These are phyloP conservation scores for Lipomyces spencermartinsiae DNA, from an alignment of 805 yeast species.

Conservation along the genomic window DNA sequence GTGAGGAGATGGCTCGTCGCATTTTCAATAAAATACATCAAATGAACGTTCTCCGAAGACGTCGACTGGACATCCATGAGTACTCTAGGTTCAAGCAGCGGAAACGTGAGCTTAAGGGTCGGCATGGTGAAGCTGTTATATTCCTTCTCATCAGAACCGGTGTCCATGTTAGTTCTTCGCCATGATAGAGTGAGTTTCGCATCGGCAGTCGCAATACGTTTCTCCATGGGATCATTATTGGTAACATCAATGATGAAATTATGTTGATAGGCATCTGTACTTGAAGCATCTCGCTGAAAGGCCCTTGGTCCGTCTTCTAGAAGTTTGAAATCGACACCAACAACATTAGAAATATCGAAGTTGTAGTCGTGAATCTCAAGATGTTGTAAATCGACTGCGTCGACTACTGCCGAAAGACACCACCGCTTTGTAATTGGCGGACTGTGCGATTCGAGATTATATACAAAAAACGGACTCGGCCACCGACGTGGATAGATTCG, in stretches of 20 bases:
- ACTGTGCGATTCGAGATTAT: slow-evolving; percentile 36
- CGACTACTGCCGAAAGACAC: slow-evolving; percentile 45
- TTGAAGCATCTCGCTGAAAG: slow-evolving; percentile 5
- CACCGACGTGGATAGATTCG: slow-evolving; percentile 45
- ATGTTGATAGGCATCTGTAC: slow-evolving; percentile 37
- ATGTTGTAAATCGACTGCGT: slow-evolving; percentile 40
- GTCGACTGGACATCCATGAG: slow-evolving; percentile 49
- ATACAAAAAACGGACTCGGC: slow-evolving; percentile 49
- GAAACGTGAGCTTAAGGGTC: slow-evolving; percentile 61
- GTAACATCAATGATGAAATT: slow-evolving; percentile 38
- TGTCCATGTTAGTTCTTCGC: slow-evolving; percentile 38
- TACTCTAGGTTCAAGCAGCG: slow-evolving; percentile 74
- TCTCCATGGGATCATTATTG: slow-evolving; percentile 30
- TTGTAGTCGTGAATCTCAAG: slow-evolving; percentile 38
- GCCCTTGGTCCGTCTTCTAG: slow-evolving; percentile 14
- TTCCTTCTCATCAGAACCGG: not conserved
- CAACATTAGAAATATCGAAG: slow-evolving; percentile 36
- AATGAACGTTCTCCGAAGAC: slow-evolving; percentile 41
- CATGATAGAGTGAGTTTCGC: slow-evolving; percentile 46
- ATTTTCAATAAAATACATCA: slow-evolving; percentile 68
- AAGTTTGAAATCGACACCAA: slow-evolving; percentile 35
- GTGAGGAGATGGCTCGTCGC: slow-evolving; percentile 74
- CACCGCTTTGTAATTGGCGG: slow-evolving; percentile 47
- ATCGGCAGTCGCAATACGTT: slow-evolving; percentile 37
- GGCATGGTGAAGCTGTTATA: slow-evolving; percentile 40